Evolutionary conservation across 129 eudicot species (phyloP).

Genomic region (Lonicera japonica): DNA sequence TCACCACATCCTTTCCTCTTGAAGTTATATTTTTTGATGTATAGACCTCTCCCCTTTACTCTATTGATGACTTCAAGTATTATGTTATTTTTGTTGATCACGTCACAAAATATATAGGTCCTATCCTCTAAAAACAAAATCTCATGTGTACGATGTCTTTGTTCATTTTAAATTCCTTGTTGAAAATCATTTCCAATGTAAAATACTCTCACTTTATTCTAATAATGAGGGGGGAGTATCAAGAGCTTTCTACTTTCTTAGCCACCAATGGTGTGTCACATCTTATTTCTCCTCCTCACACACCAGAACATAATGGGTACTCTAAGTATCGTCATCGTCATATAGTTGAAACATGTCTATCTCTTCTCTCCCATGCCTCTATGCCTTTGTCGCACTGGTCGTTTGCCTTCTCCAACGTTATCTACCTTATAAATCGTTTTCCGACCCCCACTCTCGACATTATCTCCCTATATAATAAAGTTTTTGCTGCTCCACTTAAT

Average conservation of each 20-base stretch:
- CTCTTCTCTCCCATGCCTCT: background rate
- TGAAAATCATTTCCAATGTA: background rate
- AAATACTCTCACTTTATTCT: background rate
- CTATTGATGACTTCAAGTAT: too few species aligned
- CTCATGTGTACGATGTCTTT: background rate
- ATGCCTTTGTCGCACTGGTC: background rate
- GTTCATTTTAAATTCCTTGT: background rate
- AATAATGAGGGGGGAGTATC: background rate
- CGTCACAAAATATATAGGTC: slow-evolving; percentile 1
- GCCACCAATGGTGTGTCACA: background rate
- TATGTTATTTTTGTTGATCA: too few species aligned
- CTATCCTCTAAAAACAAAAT: background rate
- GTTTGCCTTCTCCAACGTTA: background rate
- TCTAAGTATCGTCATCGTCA: too few species aligned
- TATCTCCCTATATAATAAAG: background rate
- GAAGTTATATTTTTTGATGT: too few species aligned
- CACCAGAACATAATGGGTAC: too few species aligned
- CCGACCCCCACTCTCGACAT: background rate
- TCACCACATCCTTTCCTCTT: too few species aligned
- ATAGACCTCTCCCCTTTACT: too few species aligned
- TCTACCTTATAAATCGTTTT: background rate
- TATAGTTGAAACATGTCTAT: background rate
- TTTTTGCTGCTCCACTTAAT: background rate
- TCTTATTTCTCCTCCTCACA: background rate
- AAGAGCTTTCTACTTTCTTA: background rate